Conservation (phyloP, 2,329 filamentous ascomycete genomes). For the Botrytis byssoidea region DNA sequence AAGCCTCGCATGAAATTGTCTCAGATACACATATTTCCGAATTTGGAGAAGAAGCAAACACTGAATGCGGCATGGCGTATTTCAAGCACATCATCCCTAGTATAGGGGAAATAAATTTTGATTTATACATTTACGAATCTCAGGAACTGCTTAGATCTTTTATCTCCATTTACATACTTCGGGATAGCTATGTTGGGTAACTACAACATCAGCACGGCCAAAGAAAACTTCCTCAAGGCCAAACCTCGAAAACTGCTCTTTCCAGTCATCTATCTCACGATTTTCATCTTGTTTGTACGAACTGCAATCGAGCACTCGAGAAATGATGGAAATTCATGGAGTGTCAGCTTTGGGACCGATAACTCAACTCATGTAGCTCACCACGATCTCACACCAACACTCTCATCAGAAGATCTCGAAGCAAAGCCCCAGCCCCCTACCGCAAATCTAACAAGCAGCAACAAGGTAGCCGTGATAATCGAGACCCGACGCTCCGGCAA, state of each 20-base stretch:
- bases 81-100: not conserved
- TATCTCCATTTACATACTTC: not conserved
- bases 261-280: slow-evolving; percentile 7
- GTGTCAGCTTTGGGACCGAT: not conserved
- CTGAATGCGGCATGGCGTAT: slow-evolving; percentile 1
- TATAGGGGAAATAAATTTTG: not conserved
- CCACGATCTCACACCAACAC: not conserved
- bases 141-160: not conserved
- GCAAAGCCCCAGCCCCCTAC: slow-evolving; percentile 16
- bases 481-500: slow-evolving; percentile 40
- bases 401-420: not conserved
- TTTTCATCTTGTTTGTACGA: slow-evolving; percentile 13
- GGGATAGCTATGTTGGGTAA: slow-evolving; percentile 12
- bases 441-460: slow-evolving; percentile 31
- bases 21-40: slow-evolving; percentile 13
- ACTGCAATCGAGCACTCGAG: slow-evolving; percentile 8
- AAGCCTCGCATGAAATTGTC: slow-evolving; percentile 5
- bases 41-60: not conserved
- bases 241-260: slow-evolving; percentile 18
- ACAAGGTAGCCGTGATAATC: slow-evolving; percentile 42
- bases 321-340: not conserved
- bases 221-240: slow-evolving; percentile 15
- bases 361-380: not conserved
- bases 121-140: not conserved
- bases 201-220: slow-evolving; percentile 6